Percentiles rank a stretch among this genome's conserved stretches.
These are phyloP conservation scores for Hypseocharis bilobata DNA, from an alignment of 441 rosid species.

Conservation along the genomic window DNA sequence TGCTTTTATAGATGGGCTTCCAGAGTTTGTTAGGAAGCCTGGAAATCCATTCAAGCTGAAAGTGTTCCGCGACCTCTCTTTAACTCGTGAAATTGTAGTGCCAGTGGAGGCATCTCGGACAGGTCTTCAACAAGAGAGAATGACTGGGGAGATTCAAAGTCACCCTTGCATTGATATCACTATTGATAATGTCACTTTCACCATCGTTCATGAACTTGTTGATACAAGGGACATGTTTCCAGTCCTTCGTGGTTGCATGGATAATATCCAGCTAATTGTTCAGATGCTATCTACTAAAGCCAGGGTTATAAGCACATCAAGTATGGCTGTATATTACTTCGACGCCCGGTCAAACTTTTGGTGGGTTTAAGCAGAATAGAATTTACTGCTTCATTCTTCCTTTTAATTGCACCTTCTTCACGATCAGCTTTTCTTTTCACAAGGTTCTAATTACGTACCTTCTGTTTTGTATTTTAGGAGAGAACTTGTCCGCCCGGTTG, in stretches of 20 bases:
- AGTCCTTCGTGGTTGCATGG: slow-evolving; percentile 56
- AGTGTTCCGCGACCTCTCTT: slow-evolving; percentile 38
- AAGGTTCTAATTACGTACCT: slow-evolving; percentile 19
- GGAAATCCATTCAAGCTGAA: slow-evolving; percentile 92
- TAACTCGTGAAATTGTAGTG: slow-evolving; percentile 26
- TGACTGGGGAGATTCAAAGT: slow-evolving; percentile 33
- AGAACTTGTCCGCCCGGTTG: slow-evolving; percentile 63
- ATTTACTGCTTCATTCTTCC: slow-evolving; percentile 10
- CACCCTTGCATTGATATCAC: slow-evolving; percentile 49
- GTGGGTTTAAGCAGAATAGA: slow-evolving; percentile 36
- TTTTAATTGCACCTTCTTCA: slow-evolving; percentile 18
- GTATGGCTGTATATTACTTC: slow-evolving; percentile 44
- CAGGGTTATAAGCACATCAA: slow-evolving; percentile 55
- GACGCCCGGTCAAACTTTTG: slow-evolving; percentile 68
- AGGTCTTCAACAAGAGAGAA: slow-evolving; percentile 27
- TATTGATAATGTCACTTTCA: slow-evolving; percentile 48
- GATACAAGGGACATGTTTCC: slow-evolving; percentile 61
- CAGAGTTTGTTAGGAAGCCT: slow-evolving; percentile 81
- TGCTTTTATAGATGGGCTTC: slow-evolving; percentile 66
- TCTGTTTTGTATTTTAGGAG: slow-evolving; percentile 43
- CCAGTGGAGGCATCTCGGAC: slow-evolving; percentile 27
- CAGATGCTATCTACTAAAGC: slow-evolving; percentile 58
- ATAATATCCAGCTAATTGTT: slow-evolving; percentile 37
- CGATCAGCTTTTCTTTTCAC: slow-evolving; percentile 9
- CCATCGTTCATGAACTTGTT: slow-evolving; percentile 68